Evolutionary conservation across 2,329 filamentous ascomycete genomes (phyloP), one percentile per base, ranked within the genome.

Genomic region (Diaporthe destruens): DNA sequence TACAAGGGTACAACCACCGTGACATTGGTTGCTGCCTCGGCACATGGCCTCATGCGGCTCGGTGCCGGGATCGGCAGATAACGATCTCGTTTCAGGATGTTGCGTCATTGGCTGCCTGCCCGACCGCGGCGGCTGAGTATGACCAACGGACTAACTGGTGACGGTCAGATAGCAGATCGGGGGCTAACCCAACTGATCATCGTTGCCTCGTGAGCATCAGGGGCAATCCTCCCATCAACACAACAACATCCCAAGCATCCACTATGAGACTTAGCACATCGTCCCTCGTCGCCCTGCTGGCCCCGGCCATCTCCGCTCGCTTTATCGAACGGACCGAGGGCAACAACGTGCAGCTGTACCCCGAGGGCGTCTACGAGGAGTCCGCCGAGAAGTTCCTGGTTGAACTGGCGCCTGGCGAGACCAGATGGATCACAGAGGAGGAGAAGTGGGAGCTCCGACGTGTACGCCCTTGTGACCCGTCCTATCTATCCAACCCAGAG

Each of bases 401-500:
- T 75, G 95, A 98, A 85, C 87, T 96, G 34, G 88, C 90, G n/a
- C 94, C 94, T 4, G 94, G 93, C 71, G 88, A 96, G 80, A 95
- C 92, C 32, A 86, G 88, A 86, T 96, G 94, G 93, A 92, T 98
- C 42, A 97, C 94, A 0, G 96, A 98, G 79, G 94, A 98, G 47
- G 91, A 98, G 85, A 99, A 98, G 84, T 98, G 96, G 95, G 91
- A 92, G 82, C 85, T 98, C 75, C 92, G 93, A 79, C 88, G 94
- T 77, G 95, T 97, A 88, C 72, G 90, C 84, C 55, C 69, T 29
- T 20, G 36, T 42, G 23, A n/a, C 7, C n/a, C n/a, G 16, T 32
- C 8, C 47, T 20, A 6, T 29, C n/a, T n/a, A n/a, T n/a, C n/a
- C n/a, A n/a, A n/a, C n/a, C n/a, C 25, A 14, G 32, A 16, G n/a